Evolutionary conservation across 768 basidiomycete species (phyloP).

Genomic region (Lactarius tabidus): DNA sequence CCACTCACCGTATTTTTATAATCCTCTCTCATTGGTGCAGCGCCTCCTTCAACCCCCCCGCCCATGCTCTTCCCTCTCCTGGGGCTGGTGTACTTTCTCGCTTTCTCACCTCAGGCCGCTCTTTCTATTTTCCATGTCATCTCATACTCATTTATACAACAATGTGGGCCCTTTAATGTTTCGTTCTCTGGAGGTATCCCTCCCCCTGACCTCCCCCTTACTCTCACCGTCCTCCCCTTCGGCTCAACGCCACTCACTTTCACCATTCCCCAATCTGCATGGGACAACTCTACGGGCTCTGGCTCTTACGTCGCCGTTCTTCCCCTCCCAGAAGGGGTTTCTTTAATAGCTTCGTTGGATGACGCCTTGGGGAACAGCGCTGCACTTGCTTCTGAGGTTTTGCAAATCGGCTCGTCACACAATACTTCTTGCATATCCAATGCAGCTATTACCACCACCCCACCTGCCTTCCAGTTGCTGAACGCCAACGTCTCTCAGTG

Average conservation of each 20-base stretch:
- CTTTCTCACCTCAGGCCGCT: constrained; percentile 29
- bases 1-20: background rate
- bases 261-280: constrained; percentile 39
- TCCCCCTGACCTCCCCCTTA: constrained; percentile 38
- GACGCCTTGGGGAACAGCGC: constrained; percentile 40
- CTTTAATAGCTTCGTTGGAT: constrained; percentile 54
- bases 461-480: constrained; percentile 34
- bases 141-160: constrained; percentile 41
- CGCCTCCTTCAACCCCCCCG: background rate
- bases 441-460: constrained; percentile 15
- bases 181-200: constrained; percentile 41
- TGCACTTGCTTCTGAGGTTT: constrained; percentile 46
- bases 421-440: constrained; percentile 42
- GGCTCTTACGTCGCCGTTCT: constrained; percentile 48
- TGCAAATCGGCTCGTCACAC: constrained; percentile 41
- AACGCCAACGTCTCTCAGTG: constrained; percentile 42
- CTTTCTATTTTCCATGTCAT: constrained; percentile 32
- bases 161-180: constrained; percentile 51
- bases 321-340: constrained; percentile 46
- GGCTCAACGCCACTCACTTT: constrained; percentile 48
- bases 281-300: constrained; percentile 35
- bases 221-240: constrained; percentile 52
- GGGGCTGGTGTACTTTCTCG: constrained; percentile 23
- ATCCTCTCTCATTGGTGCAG: background rate
- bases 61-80: constrained; percentile 18